These are phyloP conservation scores for Puya raimondii DNA, from an alignment of 176 grass and related monocot species.

Conservation along the genomic window DNA sequence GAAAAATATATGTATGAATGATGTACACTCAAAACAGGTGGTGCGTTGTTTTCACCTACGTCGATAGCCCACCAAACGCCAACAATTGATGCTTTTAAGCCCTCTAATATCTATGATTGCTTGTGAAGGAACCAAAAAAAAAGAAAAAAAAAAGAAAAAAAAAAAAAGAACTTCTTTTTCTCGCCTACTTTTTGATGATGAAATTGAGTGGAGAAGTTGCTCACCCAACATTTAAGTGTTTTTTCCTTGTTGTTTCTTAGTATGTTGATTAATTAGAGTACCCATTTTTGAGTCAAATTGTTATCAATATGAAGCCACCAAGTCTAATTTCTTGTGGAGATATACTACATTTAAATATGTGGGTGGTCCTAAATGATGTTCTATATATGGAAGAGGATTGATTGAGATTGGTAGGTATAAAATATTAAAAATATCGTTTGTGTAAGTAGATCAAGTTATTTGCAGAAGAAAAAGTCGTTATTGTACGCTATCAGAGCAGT, in stretches of 20 bases:
- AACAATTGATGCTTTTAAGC: neutral
- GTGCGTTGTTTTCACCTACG: too few relatives aligned
- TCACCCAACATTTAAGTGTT: neutral
- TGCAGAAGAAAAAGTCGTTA: too few relatives aligned
- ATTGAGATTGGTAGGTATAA: too few relatives aligned
- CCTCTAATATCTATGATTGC: neutral
- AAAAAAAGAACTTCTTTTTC: neutral
- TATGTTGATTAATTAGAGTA: neutral
- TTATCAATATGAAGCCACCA: neutral
- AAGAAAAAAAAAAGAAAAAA: neutral
- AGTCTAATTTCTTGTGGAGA: neutral
- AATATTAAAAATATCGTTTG: too few relatives aligned
- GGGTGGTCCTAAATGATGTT: too few relatives aligned
- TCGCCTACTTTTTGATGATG: too few relatives aligned
- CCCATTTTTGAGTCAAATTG: neutral
- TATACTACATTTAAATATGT: too few relatives aligned
- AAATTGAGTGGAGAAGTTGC: neutral
- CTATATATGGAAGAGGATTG: too few relatives aligned
- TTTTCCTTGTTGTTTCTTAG: neutral
- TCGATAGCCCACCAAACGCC: neutral
- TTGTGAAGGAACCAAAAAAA: neutral
- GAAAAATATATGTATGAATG: neutral
- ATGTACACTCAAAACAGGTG: neutral
- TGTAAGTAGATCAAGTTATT: too few relatives aligned
- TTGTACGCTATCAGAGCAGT: too few relatives aligned